A percentile compares a stretch with the other conserved stretches of the same genome.
Evolutionary conservation across 2,329 filamentous ascomycete species (phyloP).

Genomic region (Paecilomyces niveus): DNA sequence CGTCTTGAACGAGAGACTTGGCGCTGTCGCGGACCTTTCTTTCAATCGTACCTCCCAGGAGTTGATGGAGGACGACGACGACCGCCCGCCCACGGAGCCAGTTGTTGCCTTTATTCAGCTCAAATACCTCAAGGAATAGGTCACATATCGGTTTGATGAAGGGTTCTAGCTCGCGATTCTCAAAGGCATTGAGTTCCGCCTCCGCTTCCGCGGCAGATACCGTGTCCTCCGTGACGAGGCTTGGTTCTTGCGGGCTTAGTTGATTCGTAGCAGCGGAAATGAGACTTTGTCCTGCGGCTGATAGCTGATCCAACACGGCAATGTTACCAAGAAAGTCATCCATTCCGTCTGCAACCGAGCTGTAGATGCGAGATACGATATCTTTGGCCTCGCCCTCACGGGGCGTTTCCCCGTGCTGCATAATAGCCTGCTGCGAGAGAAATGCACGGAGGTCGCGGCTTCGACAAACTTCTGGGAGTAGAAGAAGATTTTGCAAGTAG

Average conservation of each 20-base stretch:
- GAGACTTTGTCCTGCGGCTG: constrained; percentile 83
- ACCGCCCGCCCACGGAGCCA: constrained; percentile 95
- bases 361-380: constrained; percentile 90
- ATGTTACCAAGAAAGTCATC: constrained; percentile 97
- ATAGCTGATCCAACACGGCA: constrained; percentile 88
- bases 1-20: constrained; percentile 66
- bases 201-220: constrained; percentile 67
- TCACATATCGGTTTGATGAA: constrained; percentile 99
- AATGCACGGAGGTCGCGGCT: constrained; percentile 89
- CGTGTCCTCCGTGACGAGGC: constrained; percentile 40
- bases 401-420: constrained; percentile 55
- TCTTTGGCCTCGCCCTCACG: constrained; percentile 63
- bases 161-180: constrained; percentile 80
- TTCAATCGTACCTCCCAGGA: constrained; percentile 93
- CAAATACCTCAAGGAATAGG: constrained; percentile 91
- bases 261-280: constrained; percentile 47
- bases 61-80: constrained; percentile 90
- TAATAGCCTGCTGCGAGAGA: constrained; percentile 76
- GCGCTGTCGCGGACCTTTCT: constrained; percentile 86
- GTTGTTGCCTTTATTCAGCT: constrained; percentile 89
- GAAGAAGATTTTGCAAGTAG: constrained; percentile 74
- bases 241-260: constrained; percentile 41
- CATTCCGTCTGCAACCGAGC: constrained; percentile 95
- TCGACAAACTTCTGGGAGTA: constrained; percentile 86
- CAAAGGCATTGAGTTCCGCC: constrained; percentile 87